Percentiles rank a stretch among this genome's conserved stretches.
Evolutionary conservation across 225 moss, liverwort and hornwort species (phyloP).

Genomic region (Polytrichum commune): DNA sequence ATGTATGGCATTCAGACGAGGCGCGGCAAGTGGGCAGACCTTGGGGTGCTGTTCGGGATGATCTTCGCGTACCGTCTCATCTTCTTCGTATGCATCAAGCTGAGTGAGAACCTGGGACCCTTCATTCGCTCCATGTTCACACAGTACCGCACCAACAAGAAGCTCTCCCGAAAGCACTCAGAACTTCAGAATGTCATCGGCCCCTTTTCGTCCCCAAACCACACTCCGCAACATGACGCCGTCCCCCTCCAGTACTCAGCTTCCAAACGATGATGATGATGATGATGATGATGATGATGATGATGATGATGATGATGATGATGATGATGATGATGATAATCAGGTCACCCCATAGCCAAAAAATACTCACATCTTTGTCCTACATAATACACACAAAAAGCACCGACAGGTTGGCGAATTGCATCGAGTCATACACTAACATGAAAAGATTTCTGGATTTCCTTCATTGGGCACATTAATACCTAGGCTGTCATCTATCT

Average conservation of each 20-base stretch:
- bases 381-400: too few species aligned
- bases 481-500: too few species aligned
- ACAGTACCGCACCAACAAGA: slow-evolving; percentile 51
- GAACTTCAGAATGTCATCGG: slow-evolving; percentile 51
- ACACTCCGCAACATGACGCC: slow-evolving; percentile 40
- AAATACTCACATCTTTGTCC: too few species aligned
- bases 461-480: too few species aligned
- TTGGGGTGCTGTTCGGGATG: slow-evolving; percentile 55
- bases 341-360: too few species aligned
- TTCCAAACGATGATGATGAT: slow-evolving; percentile 8
- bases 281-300: too few species aligned
- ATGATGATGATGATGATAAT: too few species aligned
- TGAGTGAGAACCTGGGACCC: slow-evolving; percentile 70
- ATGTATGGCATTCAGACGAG: slow-evolving; percentile 53
- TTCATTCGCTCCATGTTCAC: slow-evolving; percentile 48
- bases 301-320: not conserved
- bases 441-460: too few species aligned
- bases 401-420: too few species aligned
- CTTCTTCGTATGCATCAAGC: slow-evolving; percentile 82
- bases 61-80: slow-evolving; percentile 65
- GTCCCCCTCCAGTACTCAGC: slow-evolving; percentile 37
- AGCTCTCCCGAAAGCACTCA: slow-evolving; percentile 41
- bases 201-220: slow-evolving; percentile 29
- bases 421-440: too few species aligned
- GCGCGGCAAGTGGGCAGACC: slow-evolving; percentile 65